These are phyloP conservation scores for Rhynchospora breviuscula DNA, from an alignment of 176 grass and related monocot species.

Conservation along the genomic window DNA sequence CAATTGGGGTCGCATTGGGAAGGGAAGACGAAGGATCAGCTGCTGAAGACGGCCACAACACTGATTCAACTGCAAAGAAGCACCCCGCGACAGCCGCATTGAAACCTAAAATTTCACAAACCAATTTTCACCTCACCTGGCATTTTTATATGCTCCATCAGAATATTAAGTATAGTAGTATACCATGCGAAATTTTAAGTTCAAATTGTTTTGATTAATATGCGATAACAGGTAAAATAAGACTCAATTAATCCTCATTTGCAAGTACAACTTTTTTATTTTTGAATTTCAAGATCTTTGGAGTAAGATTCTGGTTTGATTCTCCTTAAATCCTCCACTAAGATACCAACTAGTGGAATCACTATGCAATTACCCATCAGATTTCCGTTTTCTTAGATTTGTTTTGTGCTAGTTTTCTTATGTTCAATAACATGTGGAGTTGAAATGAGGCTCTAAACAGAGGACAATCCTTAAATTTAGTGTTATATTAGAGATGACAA, in stretches of 20 bases:
- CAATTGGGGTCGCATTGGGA: constrained; percentile 79
- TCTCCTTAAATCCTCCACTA: neutral
- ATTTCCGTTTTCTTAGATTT: neutral
- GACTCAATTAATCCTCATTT: neutral
- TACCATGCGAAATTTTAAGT: neutral
- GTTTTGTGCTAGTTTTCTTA: neutral
- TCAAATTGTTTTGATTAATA: neutral
- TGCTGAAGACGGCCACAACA: constrained; percentile 72
- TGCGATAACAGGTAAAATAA: constrained; percentile 45
- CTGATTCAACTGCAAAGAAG: constrained; percentile 95
- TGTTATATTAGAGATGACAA: neutral
- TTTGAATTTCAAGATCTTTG: neutral
- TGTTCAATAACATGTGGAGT: neutral
- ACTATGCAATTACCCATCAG: neutral
- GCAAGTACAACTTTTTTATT: neutral
- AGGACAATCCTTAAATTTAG: neutral
- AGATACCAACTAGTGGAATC: neutral
- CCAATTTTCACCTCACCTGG: constrained; percentile 12
- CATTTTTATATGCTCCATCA: neutral
- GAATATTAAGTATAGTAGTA: constrained; percentile 1
- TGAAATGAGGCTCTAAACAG: neutral
- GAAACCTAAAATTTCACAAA: constrained; percentile 74
- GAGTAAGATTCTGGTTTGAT: neutral
- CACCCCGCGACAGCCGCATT: constrained; percentile 93
- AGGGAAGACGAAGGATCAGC: constrained; percentile 52